These are phyloP conservation scores for Torulaspora microellipsoides DNA, from an alignment of 805 yeast genomes.

Conservation along the genomic window DNA sequence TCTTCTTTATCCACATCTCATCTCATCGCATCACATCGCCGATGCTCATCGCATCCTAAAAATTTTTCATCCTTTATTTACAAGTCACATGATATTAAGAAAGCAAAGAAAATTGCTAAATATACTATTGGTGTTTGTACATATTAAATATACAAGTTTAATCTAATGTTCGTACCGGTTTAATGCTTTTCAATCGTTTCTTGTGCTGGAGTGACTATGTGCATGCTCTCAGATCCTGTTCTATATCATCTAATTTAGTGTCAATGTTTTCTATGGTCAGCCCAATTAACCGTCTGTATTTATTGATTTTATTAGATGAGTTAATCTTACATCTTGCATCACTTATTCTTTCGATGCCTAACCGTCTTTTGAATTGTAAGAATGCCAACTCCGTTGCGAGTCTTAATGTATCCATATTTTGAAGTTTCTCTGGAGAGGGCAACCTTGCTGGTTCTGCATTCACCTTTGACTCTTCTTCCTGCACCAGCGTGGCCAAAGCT, in stretches of 20 bases:
- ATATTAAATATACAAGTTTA: too few relatives aligned
- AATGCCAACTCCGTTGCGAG: conserved; percentile 43
- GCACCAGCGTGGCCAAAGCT: conserved; percentile 53
- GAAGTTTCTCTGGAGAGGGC: conserved; percentile 9
- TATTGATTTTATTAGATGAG: conserved; percentile 56
- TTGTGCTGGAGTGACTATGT: conserved; percentile 1
- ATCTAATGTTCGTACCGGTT: too few relatives aligned
- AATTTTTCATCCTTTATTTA: conserved; percentile 6
- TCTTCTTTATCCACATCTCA: conserved; percentile 25
- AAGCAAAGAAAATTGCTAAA: neutral
- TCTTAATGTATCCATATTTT: conserved; percentile 19
- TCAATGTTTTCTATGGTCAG: conserved; percentile 75
- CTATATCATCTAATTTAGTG: conserved; percentile 77
- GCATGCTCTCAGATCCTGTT: conserved; percentile 34
- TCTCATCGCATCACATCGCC: conserved; percentile 17
- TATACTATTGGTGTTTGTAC: neutral
- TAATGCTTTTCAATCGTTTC: too few relatives aligned
- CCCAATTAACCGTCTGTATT: conserved; percentile 77
- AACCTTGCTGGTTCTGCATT: conserved; percentile 11
- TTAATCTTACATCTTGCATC: conserved; percentile 44
- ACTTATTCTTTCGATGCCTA: conserved; percentile 45
- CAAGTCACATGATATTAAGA: too few relatives aligned
- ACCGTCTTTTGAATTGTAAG: conserved; percentile 49
- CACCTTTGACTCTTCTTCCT: conserved; percentile 44
- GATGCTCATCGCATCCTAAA: conserved; percentile 10